Percentiles rank a stretch among this genome's conserved stretches.
These are phyloP conservation scores for Hemisphaericaspora subhashii DNA, from an alignment of 1,139 yeast species.

Conservation along the genomic window DNA sequence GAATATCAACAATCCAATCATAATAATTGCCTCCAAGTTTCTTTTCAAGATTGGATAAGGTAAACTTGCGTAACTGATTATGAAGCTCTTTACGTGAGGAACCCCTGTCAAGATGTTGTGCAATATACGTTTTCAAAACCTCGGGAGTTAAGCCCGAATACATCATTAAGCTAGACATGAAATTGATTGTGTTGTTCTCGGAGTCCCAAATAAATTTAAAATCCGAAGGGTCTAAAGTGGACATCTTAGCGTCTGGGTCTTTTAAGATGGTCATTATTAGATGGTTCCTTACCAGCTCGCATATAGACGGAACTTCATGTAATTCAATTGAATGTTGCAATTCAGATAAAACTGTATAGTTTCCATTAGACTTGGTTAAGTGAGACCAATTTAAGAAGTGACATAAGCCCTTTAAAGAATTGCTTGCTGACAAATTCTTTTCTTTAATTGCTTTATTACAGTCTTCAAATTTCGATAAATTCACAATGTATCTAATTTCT, in stretches of 20 bases:
- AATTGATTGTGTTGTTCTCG: no score
- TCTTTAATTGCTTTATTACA: slow-evolving; percentile 2
- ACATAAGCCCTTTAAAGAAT: slow-evolving; percentile 10
- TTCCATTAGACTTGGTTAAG: not conserved
- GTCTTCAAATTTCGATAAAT: slow-evolving; percentile 2
- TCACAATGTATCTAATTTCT: slow-evolving; percentile 9
- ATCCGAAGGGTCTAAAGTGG: no score
- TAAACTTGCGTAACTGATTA: not conserved
- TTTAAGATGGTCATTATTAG: not conserved
- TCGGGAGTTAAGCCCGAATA: no score
- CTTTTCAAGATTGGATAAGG: not conserved
- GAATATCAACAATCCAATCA: not conserved
- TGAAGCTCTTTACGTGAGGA: slow-evolving; percentile 11
- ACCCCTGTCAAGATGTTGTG: slow-evolving; percentile 12
- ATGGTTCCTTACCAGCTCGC: slow-evolving; percentile 4
- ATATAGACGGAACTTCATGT: not conserved
- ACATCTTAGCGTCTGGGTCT: no score
- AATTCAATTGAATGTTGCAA: not conserved
- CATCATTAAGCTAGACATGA: no score
- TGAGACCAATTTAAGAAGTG: slow-evolving; percentile 3
- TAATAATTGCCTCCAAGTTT: not conserved
- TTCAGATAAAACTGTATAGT: not conserved
- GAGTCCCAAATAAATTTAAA: no score
- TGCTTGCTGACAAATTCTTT: slow-evolving; percentile 1
- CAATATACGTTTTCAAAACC: not conserved